phyloP scores from a whole-genome alignment of 2,329 filamentous ascomycete genomes.

The Microdochium trichocladiopsis region DNA sequence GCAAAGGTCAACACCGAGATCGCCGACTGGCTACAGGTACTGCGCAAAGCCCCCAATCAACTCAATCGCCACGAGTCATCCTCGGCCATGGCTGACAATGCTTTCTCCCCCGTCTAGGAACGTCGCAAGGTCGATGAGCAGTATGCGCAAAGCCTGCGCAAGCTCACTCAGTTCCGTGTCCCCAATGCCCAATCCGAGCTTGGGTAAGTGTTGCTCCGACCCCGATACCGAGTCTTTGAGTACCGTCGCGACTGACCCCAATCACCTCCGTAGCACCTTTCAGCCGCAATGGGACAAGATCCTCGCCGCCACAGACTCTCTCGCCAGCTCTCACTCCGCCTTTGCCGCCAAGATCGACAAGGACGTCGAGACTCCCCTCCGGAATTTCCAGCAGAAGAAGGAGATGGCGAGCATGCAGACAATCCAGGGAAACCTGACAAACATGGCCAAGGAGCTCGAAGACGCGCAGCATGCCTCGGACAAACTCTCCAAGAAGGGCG shows the following conservation, averaged over 20 bases:
- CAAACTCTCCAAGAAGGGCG: conserved; percentile 73
- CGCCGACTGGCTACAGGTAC: conserved; percentile 93
- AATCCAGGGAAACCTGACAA: conserved; percentile 72
- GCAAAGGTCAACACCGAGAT: conserved; percentile 81
- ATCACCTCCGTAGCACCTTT: conserved; percentile 62
- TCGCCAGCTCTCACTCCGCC: conserved; percentile 76
- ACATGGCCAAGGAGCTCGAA: conserved; percentile 79
- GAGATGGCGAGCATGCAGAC: conserved; percentile 77
- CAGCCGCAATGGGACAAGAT: conserved; percentile 86
- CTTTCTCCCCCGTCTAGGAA: conserved; percentile 52
- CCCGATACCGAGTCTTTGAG: not conserved
- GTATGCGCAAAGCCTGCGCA: conserved; percentile 77
- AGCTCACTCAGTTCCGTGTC: conserved; percentile 67
- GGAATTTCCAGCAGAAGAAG: conserved; percentile 64
- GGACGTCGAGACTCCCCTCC: conserved; percentile 80
- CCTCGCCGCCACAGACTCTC: conserved; percentile 67
- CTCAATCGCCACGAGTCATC: not conserved
- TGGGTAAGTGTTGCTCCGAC: conserved; percentile 55
- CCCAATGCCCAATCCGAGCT: conserved; percentile 74
- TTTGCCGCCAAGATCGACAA: conserved; percentile 77
- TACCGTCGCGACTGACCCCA: conserved; percentile 12
- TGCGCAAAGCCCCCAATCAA: conserved; percentile 2
- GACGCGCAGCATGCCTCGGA: conserved; percentile 78
- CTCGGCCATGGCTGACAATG: conserved; percentile 9
- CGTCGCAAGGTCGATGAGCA: conserved; percentile 85